A percentile compares a stretch with the other conserved stretches of the same genome.
Evolutionary conservation across 176 grass and related monocot species (phyloP).

Genomic region (Oryza meridionalis): DNA sequence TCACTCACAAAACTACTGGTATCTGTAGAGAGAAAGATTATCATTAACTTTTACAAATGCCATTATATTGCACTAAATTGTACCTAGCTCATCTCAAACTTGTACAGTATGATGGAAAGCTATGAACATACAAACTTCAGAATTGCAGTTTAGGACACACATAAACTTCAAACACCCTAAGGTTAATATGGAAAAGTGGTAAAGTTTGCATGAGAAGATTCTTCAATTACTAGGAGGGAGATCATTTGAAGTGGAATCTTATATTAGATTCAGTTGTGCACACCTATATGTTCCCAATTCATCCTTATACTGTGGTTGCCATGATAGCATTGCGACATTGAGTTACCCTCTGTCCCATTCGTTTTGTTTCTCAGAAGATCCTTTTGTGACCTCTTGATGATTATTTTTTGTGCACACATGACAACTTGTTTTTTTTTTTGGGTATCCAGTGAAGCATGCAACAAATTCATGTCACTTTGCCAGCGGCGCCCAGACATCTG

Average conservation of each 20-base stretch:
- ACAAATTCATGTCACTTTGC: slow-evolving; percentile 83
- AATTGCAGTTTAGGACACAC: neutral
- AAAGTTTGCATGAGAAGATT: slow-evolving; percentile 31
- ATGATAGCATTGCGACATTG: slow-evolving; percentile 20
- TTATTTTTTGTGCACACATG: slow-evolving; percentile 25
- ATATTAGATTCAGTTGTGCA: neutral
- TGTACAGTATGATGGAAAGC: neutral
- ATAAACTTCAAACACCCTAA: neutral
- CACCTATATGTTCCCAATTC: slow-evolving; percentile 1
- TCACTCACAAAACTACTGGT: neutral
- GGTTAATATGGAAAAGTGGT: slow-evolving; percentile 8
- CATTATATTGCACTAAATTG: neutral
- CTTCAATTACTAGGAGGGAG: slow-evolving; percentile 23
- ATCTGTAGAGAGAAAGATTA: neutral
- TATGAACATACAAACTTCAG: slow-evolving; percentile 25
- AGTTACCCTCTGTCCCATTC: slow-evolving; percentile 14
- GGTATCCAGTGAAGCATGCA: slow-evolving; percentile 84
- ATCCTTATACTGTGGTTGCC: slow-evolving; percentile 3
- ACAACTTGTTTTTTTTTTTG: slow-evolving; percentile 37
- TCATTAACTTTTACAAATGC: slow-evolving; percentile 26
- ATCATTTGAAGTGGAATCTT: slow-evolving; percentile 27
- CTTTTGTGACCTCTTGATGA: slow-evolving; percentile 36
- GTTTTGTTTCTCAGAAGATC: slow-evolving; percentile 21
- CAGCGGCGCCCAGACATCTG: slow-evolving; percentile 72
- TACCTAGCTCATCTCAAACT: slow-evolving; percentile 19